These are phyloP conservation scores for cucumber (Cucumis sativus) DNA, from an alignment of 306 rosid species.

Conservation along the genomic window DNA sequence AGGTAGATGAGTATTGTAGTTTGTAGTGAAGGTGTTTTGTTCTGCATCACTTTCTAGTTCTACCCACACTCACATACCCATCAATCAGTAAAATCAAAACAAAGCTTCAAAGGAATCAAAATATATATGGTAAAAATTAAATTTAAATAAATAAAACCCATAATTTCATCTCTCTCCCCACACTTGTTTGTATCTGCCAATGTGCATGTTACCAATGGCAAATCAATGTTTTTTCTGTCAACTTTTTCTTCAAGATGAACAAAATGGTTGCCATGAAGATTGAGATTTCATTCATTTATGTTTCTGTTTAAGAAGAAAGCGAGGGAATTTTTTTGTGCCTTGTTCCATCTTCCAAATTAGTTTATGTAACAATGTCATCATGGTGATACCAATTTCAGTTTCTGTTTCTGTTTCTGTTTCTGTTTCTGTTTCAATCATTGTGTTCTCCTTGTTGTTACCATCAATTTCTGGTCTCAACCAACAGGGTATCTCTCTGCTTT, in stretches of 20 bases:
- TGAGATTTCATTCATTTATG: neutral
- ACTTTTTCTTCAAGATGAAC: neutral
- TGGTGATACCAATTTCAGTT: neutral
- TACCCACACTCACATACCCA: neutral
- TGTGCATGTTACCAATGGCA: neutral
- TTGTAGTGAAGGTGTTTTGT: neutral
- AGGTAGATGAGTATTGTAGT: neutral
- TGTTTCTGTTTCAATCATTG: neutral
- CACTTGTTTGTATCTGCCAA: neutral
- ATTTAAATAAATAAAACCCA: neutral
- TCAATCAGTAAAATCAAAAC: neutral
- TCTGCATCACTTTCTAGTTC: neutral
- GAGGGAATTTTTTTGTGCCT: neutral
- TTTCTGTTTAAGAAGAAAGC: neutral
- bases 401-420: neutral
- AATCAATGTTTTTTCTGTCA: neutral
- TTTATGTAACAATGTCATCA: neutral
- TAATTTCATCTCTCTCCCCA: neutral
- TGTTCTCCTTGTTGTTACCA: conserved; percentile 28
- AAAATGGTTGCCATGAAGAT: neutral
- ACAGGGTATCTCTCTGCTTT: conserved; percentile 74
- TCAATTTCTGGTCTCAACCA: conserved; percentile 57
- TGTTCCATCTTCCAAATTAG: neutral
- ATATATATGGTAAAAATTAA: neutral
- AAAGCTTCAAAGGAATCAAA: neutral